Evolutionary conservation across 2,329 filamentous ascomycete species (phyloP).

Genomic region (Cordyceps cicadae): DNA sequence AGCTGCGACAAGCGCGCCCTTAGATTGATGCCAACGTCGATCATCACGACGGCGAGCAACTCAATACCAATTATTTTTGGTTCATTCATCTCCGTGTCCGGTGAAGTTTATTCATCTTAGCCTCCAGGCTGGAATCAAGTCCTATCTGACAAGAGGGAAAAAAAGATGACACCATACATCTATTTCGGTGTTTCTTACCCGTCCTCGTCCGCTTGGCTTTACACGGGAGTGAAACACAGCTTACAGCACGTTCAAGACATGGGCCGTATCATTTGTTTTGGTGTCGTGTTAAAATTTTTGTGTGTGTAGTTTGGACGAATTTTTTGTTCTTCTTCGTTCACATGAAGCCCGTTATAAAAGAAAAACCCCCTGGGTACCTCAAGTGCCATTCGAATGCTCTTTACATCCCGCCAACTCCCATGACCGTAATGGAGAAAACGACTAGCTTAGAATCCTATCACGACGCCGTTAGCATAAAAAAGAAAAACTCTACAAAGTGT

Average conservation of each 20-base stretch:
- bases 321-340: conserved; percentile 21
- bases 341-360: conserved; percentile 30
- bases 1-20: no score
- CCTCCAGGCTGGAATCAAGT: no score
- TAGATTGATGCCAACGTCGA: no score
- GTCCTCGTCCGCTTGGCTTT: not conserved
- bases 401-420: conserved; percentile 41
- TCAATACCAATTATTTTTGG: no score
- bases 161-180: no score
- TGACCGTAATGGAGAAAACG: conserved; percentile 36
- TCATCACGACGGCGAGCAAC: no score
- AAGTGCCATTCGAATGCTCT: conserved; percentile 37
- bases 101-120: no score
- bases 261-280: not conserved
- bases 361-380: conserved; percentile 30
- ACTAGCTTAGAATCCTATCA: conserved; percentile 35
- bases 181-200: no score
- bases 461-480: conserved; percentile 18
- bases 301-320: conserved; percentile 21
- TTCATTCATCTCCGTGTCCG: no score
- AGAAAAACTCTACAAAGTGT: not conserved
- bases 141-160: no score
- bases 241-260: not conserved
- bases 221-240: not conserved
- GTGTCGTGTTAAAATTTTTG: not conserved